Evolutionary conservation across 495 filamentous ascomycete genomes (phyloP).

Genomic region (Schizothecium vesticola): DNA sequence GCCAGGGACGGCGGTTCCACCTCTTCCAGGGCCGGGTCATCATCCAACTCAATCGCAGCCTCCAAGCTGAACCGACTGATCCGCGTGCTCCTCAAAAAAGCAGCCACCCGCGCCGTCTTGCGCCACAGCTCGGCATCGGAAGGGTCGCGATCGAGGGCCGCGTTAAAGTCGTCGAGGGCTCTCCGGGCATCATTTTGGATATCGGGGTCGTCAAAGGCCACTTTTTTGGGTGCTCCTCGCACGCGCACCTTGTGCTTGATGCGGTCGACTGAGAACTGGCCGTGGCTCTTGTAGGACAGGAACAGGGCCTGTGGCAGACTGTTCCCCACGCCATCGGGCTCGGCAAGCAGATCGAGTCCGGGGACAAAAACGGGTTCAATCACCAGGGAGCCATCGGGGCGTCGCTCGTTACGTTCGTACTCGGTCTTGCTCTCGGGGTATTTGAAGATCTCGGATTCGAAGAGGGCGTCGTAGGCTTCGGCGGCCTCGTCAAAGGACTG

Average conservation of each 20-base stretch:
- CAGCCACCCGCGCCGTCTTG: slow-evolving; percentile 69
- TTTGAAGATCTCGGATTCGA: slow-evolving; percentile 88
- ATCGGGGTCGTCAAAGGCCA: slow-evolving; percentile 35
- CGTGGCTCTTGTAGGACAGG: slow-evolving; percentile 91
- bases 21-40: slow-evolving; percentile 62
- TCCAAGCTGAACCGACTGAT: slow-evolving; percentile 85
- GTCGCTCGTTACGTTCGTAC: slow-evolving; percentile 58
- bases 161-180: slow-evolving; percentile 59
- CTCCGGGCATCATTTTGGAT: slow-evolving; percentile 36
- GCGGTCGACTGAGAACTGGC: slow-evolving; percentile 77
- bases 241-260: slow-evolving; percentile 48
- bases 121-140: slow-evolving; percentile 95
- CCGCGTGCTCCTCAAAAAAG: slow-evolving; percentile 67
- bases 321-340: slow-evolving; percentile 66
- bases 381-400: slow-evolving; percentile 45
- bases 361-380: slow-evolving; percentile 35
- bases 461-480: slow-evolving; percentile 77
- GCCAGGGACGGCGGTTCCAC: slow-evolving; percentile 76
- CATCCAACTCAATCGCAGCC: slow-evolving; percentile 81
- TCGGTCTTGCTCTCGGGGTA: slow-evolving; percentile 81
- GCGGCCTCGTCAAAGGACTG: slow-evolving; percentile 66
- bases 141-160: slow-evolving; percentile 83
- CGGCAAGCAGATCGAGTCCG: slow-evolving; percentile 36
- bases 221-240: slow-evolving; percentile 21
- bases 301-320: slow-evolving; percentile 85